Evolutionary conservation across 2,329 filamentous ascomycete genomes (phyloP).

Genomic region (Aspergillus hiratsukae): DNA sequence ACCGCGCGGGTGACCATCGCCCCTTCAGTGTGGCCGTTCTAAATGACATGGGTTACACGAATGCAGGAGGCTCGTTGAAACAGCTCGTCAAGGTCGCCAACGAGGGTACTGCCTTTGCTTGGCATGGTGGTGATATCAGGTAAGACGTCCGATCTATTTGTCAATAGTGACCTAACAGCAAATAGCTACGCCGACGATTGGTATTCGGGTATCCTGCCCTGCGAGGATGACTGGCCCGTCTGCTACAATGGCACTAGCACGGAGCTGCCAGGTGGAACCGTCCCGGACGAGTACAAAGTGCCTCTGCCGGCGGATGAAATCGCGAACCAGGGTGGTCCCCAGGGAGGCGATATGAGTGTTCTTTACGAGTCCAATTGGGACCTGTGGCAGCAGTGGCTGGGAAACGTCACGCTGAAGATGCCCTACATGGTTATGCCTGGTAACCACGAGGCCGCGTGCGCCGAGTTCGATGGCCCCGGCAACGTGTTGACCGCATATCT

Average conservation of each 20-base stretch:
- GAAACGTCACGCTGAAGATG: slow-evolving; percentile 39
- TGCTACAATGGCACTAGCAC: slow-evolving; percentile 50
- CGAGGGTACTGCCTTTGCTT: slow-evolving; percentile 48
- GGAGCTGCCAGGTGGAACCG: slow-evolving; percentile 34
- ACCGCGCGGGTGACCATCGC: slow-evolving; percentile 38
- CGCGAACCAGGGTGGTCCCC: slow-evolving; percentile 44
- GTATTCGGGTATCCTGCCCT: slow-evolving; percentile 50
- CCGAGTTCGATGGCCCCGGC: slow-evolving; percentile 45
- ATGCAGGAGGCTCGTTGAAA: slow-evolving; percentile 46
- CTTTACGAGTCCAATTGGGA: slow-evolving; percentile 52
- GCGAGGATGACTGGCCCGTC: slow-evolving; percentile 45
- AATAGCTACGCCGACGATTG: slow-evolving; percentile 48
- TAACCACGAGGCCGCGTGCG: slow-evolving; percentile 49
- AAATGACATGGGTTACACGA: slow-evolving; percentile 54
- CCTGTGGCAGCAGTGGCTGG: slow-evolving; percentile 50
- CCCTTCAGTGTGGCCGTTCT: slow-evolving; percentile 46
- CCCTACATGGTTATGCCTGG: slow-evolving; percentile 50
- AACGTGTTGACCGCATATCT: slow-evolving; percentile 47
- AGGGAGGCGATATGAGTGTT: slow-evolving; percentile 47
- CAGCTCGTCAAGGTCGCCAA: slow-evolving; percentile 39
- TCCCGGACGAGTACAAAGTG: slow-evolving; percentile 40
- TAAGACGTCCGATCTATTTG: no score
- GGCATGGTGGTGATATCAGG: slow-evolving; percentile 50
- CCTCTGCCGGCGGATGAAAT: slow-evolving; percentile 45
- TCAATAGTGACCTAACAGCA: no score